phyloP scores from a whole-genome alignment of 805 yeast species.

The Geotrichum ghanense region DNA sequence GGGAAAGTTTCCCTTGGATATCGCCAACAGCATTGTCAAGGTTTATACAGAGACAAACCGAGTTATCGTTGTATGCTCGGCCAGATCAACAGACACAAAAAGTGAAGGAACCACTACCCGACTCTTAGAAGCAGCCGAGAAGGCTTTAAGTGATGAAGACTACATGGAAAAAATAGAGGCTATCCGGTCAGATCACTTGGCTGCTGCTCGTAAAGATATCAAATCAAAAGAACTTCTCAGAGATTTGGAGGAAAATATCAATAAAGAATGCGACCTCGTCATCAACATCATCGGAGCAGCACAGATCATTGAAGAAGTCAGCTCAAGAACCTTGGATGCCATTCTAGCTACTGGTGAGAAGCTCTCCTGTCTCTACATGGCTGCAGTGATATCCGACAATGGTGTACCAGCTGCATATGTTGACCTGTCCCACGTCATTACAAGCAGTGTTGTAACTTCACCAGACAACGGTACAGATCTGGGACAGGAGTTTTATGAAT shows the following conservation, averaged over 20 bases:
- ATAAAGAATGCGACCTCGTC: constrained; percentile 55
- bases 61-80: constrained; percentile 93
- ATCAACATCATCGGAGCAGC: constrained; percentile 73
- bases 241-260: constrained; percentile 47
- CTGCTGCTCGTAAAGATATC: constrained; percentile 54
- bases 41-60: constrained; percentile 42
- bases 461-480: constrained; percentile 37
- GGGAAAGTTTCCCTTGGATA: constrained; percentile 82
- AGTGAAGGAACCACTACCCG: constrained; percentile 93
- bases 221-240: constrained; percentile 34
- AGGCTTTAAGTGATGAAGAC: constrained; percentile 22
- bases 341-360: constrained; percentile 94
- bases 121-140: constrained; percentile 67
- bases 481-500: constrained; percentile 50
- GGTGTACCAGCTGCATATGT: constrained; percentile 72
- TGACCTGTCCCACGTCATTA: constrained; percentile 65
- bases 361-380: constrained; percentile 79
- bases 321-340: constrained; percentile 76
- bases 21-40: constrained; percentile 69
- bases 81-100: constrained; percentile 82
- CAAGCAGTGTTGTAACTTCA: constrained; percentile 31
- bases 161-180: constrained; percentile 47
- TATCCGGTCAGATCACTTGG: constrained; percentile 67
- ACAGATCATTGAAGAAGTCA: constrained; percentile 82
- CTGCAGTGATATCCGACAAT: constrained; percentile 69